Conservation (phyloP, 768 basidiomycete genomes). For the Boletus eberwhitei region DNA sequence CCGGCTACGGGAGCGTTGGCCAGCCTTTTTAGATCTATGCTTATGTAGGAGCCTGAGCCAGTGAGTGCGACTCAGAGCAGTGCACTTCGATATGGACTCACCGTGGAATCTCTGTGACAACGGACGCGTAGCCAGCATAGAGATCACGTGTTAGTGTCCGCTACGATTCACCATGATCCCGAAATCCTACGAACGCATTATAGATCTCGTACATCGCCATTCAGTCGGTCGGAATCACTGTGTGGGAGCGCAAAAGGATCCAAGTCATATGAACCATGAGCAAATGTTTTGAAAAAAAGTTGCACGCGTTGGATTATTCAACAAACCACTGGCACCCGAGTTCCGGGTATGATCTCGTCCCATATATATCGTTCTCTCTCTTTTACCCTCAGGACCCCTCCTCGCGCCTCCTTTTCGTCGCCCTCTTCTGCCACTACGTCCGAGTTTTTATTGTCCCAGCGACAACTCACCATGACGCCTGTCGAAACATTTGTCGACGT, state of each 20-base stretch:
- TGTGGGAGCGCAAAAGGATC: not conserved
- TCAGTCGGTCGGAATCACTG: not conserved
- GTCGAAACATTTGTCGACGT: conserved; percentile 41
- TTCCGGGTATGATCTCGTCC: conserved; percentile 3
- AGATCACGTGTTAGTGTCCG: no score
- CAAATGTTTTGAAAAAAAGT: no score
- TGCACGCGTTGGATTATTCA: not conserved
- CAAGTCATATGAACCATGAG: not conserved
- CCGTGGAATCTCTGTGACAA: no score
- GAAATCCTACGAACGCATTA: not conserved
- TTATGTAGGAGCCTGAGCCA: no score
- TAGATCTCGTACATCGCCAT: not conserved
- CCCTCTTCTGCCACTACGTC: conserved; percentile 27
- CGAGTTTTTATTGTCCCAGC: conserved; percentile 23
- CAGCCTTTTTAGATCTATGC: no score
- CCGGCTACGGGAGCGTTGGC: no score
- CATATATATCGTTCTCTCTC: conserved; percentile 26
- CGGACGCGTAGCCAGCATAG: no score
- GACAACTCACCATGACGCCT: conserved; percentile 23
- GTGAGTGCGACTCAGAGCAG: no score
- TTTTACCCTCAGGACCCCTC: not conserved
- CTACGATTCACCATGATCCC: not conserved
- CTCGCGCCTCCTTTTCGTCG: not conserved
- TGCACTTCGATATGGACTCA: no score
- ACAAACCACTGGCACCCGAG: not conserved